Conservation (phyloP, 169 alveolate species). For the Miamiensis avidus region DNA sequence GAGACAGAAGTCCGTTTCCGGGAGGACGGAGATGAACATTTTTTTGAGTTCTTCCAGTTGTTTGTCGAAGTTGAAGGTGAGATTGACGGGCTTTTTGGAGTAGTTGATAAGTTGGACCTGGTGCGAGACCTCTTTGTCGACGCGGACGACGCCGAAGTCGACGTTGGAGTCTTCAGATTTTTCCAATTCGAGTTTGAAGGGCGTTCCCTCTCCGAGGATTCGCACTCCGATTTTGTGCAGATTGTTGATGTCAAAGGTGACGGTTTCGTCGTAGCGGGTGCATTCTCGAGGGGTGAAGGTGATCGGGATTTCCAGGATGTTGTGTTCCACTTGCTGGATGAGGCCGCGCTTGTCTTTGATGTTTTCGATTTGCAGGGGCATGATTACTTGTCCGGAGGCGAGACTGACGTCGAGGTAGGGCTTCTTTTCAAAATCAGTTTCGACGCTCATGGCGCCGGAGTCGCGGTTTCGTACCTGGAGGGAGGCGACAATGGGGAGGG, state of each 20-base stretch:
- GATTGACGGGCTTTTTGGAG: slow-evolving; percentile 59
- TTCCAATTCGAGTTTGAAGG: slow-evolving; percentile 84
- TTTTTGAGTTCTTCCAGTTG: slow-evolving; percentile 66
- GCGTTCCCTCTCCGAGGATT: slow-evolving; percentile 89
- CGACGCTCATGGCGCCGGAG: slow-evolving; percentile 85
- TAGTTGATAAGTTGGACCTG: slow-evolving; percentile 74
- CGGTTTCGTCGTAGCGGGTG: slow-evolving; percentile 78
- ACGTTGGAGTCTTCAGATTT: slow-evolving; percentile 81
- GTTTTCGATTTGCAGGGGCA: slow-evolving; percentile 65
- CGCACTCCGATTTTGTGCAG: slow-evolving; percentile 80
- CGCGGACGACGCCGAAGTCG: slow-evolving; percentile 83
- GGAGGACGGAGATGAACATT: slow-evolving; percentile 43
- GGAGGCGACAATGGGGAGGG: slow-evolving; percentile 70
- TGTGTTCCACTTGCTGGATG: slow-evolving; percentile 75
- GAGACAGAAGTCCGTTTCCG: slow-evolving; percentile 55
- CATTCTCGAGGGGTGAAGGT: slow-evolving; percentile 91
- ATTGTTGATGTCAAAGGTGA: slow-evolving; percentile 87
- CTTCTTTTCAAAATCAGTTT: slow-evolving; percentile 82
- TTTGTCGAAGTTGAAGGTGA: slow-evolving; percentile 46
- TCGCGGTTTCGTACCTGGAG: slow-evolving; percentile 82
- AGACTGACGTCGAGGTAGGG: slow-evolving; percentile 80
- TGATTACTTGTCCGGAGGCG: slow-evolving; percentile 83
- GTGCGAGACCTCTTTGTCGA: slow-evolving; percentile 77
- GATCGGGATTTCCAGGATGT: slow-evolving; percentile 84
- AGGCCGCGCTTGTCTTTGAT: slow-evolving; percentile 58